phyloP scores from a whole-genome alignment of 2,329 filamentous ascomycete genomes.

The Ophiostoma quercus region DNA sequence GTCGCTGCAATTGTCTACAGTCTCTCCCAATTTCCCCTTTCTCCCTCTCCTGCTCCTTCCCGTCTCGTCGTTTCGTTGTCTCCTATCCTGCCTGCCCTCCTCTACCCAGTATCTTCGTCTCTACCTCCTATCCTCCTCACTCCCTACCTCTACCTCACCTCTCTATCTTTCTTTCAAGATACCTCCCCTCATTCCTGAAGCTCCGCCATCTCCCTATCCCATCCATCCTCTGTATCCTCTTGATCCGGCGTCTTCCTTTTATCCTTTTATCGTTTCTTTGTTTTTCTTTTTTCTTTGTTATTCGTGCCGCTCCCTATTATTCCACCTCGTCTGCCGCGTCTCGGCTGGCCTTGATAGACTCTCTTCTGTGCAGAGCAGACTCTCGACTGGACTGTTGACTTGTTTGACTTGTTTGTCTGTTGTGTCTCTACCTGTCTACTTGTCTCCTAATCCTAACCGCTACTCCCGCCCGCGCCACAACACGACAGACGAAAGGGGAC shows the following conservation, averaged over 20 bases:
- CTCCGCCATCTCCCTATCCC: constrained; percentile 16
- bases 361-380: background rate
- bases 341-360: background rate
- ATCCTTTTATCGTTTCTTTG: background rate
- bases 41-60: background rate
- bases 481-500: background rate
- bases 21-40: constrained; percentile 11
- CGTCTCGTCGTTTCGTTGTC: background rate
- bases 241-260: constrained; percentile 15
- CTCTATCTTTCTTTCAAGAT: background rate
- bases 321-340: constrained; percentile 12
- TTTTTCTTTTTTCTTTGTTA: constrained; percentile 16
- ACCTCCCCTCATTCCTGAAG: constrained; percentile 13
- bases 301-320: constrained; percentile 8
- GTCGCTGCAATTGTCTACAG: background rate
- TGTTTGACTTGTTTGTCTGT: background rate
- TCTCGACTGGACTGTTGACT: background rate
- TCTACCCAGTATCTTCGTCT: too few species aligned
- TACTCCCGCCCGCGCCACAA: background rate
- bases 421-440: constrained; percentile 2
- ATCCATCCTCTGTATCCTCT: background rate
- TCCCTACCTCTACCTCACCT: background rate
- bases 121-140: too few species aligned
- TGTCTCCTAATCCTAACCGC: constrained; percentile 11
- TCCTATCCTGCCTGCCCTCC: background rate